Base-by-base conservation (phyloP, 257 asterid species). In the Nicotiana tabacum region DNA sequence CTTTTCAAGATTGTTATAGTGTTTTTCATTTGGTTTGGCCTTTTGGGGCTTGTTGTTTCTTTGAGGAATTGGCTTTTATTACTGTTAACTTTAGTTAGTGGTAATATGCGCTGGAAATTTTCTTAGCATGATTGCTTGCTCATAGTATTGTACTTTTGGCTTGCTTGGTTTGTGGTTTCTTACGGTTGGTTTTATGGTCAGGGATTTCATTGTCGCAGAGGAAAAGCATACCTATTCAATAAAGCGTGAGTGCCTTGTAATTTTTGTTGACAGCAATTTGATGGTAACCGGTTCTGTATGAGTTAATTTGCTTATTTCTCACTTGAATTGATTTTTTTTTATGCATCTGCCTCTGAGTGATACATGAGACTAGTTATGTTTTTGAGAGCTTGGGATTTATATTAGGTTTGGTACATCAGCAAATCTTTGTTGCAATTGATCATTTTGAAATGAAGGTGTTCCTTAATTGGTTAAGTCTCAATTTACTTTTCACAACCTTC, bases 161-260 rank as follows among this genome's bases (percentile, higher is more conserved):
- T 37, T 77, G 33, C 51, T n/a, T 57, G 57, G 58, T 35, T 82
- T 79, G 5, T 80, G 3, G 8, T 46, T 37, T 77, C 61, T 24
- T 1, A 39, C 48, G 48, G 10, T 6, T 39, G 48, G 2, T 1
- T 39, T 39, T 7, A 39, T 39, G 83, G 83, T 57, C 93, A 94
- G 98, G 85, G 88, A 67, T 94, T 94, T 82, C 97, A 91, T 80
- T 83, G 95, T 85, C 96, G 92, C 86, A 89, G 93, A 83, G 97
- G 98, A 84, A 93, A 93, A 88, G 98, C 98, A 0, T 94, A 90
- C 89, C 88, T 94, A 82, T 92, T 93, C 87, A 93, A 84, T 82
- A 90, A 85, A 18, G 94, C 78, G 98, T 94, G 87, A 93, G 98
- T 87, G 76, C 32, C 77, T 76, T 61, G 8, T 17, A 30, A 70